Evolutionary conservation across 768 basidiomycete genomes (phyloP), one percentile per base, ranked within the genome.

Genomic region (Roridomyces roridus): DNA sequence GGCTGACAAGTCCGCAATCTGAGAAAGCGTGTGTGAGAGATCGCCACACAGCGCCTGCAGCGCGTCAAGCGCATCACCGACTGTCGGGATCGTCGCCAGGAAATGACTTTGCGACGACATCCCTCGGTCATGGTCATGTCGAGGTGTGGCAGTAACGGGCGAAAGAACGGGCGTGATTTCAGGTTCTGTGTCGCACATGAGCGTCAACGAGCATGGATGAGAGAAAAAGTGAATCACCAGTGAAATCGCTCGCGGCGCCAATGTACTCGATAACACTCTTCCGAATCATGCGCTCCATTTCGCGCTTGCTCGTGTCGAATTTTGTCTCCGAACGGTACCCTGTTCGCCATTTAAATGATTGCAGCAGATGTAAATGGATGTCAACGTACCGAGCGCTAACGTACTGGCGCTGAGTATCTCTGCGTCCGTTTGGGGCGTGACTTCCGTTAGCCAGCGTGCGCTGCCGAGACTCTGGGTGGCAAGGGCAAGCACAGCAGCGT

Each of bases 101-200:
- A 50, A 55, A 24, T 50, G n/a, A 23, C 11, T 39, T 15, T 42
- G 23, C 18, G 9, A 25, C 25, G 83, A 85, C 21, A 82, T 70
- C 5, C 79, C 68, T 23, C 80, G 77, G 41, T 91, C 87, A 37
- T 86, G 84, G 7, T 81, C 84, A 6, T 81, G 78, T 54, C 82
- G 77, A 5, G 85, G 80, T 5, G 78, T 77, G 8, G 81, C 81
- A 28, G 85, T 80, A 3, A 88, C 76, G 0, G 91, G 88, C 0
- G 90, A 90, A 4, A 94, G 71, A 8, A 91, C 80, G 14, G 90
- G 74, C 0, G 82, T 84, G 28, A 93, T 88, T 55, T 90, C 88
- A 15, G 87, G 84, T 64, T 92, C 90, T 83, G n/a, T n/a, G n/a
- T 58, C n/a, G 51, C 11, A 1, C n/a, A 42, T 47, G 23, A 26